Evolutionary conservation across 1,139 yeast genomes (phyloP), one percentile per base, ranked within the genome.

Genomic region (Oligophagozyma castellii): DNA sequence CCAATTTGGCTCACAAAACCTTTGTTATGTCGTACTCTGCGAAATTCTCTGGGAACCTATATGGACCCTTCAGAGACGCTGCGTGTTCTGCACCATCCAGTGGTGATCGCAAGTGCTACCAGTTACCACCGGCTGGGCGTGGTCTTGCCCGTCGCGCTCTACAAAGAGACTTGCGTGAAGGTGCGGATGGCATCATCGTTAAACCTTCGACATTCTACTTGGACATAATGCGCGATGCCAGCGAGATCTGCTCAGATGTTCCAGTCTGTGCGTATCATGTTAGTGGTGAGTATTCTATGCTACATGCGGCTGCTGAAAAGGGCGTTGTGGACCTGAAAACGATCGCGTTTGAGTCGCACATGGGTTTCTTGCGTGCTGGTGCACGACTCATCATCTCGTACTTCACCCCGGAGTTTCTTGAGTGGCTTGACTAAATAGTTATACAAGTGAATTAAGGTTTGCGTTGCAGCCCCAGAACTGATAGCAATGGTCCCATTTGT

Each of bases 41-140:
- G 33, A 89, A 89, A 55, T 89, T 92, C 53, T 65, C 84, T 36
- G 95, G 96, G 18, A 71, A 74, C 37, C 61, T 92, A 32, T 89
- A 92, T 51, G 99, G 99, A 1, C 99, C 99, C 3, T 89, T 89
- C 63, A 67, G 99, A 53, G 98, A 89, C 43, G 95, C 95, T 20
- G 98, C 96, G 4, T 93, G 93, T 21, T 77, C 93, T 30, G 65
- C 75, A 4, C 98, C 98, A 8, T 68, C 83, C 16, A 68, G 70
- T 35, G 99, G 99, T 29, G 95, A 89, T 56, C 70, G 99, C 52
- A 80, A 75, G 54, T 71, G 83, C 35, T 92, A 89, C 56, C 99
- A 89, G 58, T 66, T 89, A 37, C 99, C 99, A 8, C 71, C 89
- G 2, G 92, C 84, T 13, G 95, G 93, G 22, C 68, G 81, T 25